Percentiles rank a stretch among this genome's conserved stretches.
phyloP scores from a whole-genome alignment of 192 early-diverging fungal genomes.

The Coemansia guatemalensis region DNA sequence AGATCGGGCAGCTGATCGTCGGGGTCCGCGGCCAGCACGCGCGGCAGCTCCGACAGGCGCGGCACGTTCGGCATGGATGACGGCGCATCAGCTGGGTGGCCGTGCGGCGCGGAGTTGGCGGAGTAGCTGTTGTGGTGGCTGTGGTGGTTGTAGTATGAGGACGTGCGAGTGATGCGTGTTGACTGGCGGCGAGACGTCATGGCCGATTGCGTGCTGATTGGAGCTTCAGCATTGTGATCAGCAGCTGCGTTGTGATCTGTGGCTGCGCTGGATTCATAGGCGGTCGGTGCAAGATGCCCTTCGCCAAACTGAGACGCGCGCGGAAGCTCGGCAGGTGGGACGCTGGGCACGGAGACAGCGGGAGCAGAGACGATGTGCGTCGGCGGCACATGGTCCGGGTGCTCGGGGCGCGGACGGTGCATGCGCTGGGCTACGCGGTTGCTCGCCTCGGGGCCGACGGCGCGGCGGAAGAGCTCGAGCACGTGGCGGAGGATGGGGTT shows the following conservation, averaged over 20 bases:
- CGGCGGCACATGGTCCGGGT: background rate
- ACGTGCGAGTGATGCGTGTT: conserved; percentile 9
- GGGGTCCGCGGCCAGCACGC: conserved; percentile 52
- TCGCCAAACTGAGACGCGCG: background rate
- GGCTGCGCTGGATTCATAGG: background rate
- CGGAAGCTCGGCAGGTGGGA: background rate
- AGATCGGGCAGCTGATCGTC: conserved; percentile 51
- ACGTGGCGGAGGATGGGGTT: conserved; percentile 55
- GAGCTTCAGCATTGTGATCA: conserved; percentile 3
- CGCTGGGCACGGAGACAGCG: conserved; percentile 1
- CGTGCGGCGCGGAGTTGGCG: background rate
- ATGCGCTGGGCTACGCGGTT: conserved; percentile 17
- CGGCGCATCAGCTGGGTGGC: conserved; percentile 36
- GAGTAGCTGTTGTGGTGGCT: background rate
- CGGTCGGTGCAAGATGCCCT: background rate
- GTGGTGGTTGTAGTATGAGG: conserved; percentile 10
- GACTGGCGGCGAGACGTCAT: background rate
- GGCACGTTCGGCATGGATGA: conserved; percentile 52
- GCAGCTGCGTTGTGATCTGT: background rate
- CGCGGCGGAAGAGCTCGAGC: conserved; percentile 61
- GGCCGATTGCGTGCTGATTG: background rate
- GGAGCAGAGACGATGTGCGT: conserved; percentile 5
- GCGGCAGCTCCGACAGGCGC: conserved; percentile 47
- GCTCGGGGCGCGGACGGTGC: conserved; percentile 16
- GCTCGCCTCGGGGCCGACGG: conserved; percentile 22